Evolutionary conservation across 2,329 filamentous ascomycete genomes (phyloP), one percentile per base, ranked within the genome.

Genomic region (Atkinsonella texensis): DNA sequence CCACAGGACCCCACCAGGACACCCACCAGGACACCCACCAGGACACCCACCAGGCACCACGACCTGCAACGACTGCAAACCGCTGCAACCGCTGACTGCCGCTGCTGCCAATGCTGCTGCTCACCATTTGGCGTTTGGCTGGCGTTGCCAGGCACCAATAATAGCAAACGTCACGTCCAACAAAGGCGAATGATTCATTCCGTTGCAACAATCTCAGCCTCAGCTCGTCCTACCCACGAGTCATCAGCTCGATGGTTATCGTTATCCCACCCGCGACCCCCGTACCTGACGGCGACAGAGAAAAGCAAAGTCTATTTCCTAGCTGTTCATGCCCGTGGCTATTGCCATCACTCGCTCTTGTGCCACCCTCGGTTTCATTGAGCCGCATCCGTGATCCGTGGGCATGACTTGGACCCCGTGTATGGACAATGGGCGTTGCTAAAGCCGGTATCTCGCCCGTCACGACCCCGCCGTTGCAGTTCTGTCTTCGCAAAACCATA

Each of bases 401-500:
- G 52, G 46, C 43, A 52, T 54, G 52, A 47, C 32, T 40, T 62
- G 35, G 18, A 46, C 17, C 31, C 28, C 18, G 17, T 33, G n/a
- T 23, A 18, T 31, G 46, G 48, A 52, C 53, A 49, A 56, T 56
- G 56, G 54, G 39, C 50, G 51, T 49, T 41, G 35, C 41, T 46
- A 40, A 47, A 47, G 47, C 46, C 49, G 41, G 32, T 20, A 45
- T 52, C 52, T 50, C 44, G 40, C 20, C 51, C 33, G 46, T 40
- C 31, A 38, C 15, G 28, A 32, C n/a, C 45, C 47, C 49, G 20
- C 31, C 20, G 18, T 50, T 32, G 43, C 33, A 47, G 13, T 50
- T 45, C 15, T 33, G 11, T 46, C 17, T 41, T n/a, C 20, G 20
- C 55, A 56, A 56, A 63, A 55, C 56, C 55, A 57, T 55, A 56